phyloP scores from a whole-genome alignment of 495 filamentous ascomycete species.

The Aspergillus indologenus region DNA sequence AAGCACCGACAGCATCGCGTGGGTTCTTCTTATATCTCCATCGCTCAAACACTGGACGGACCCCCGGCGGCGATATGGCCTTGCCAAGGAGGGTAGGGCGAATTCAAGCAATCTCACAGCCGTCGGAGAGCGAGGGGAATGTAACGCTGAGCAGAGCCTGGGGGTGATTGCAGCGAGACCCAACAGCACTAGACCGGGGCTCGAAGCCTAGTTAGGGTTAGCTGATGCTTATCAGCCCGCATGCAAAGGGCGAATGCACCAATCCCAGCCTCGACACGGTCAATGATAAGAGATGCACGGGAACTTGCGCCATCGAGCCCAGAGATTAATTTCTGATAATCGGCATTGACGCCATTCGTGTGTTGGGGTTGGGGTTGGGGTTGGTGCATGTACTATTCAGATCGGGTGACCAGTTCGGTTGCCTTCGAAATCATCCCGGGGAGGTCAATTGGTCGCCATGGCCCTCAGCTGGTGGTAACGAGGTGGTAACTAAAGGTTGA shows the following conservation, averaged over 20 bases:
- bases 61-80: neutral
- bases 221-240: conserved; percentile 1
- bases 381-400: too few relatives aligned
- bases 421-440: neutral
- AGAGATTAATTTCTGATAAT: neutral
- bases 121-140: neutral
- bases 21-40: neutral
- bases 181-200: neutral
- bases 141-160: neutral
- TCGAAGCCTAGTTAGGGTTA: neutral
- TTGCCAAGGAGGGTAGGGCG: neutral
- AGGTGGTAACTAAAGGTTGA: too few relatives aligned
- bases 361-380: too few relatives aligned
- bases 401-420: neutral
- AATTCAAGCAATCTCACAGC: neutral
- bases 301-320: neutral
- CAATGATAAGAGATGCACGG: neutral
- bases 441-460: neutral
- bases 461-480: too few relatives aligned
- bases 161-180: neutral
- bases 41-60: neutral
- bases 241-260: neutral
- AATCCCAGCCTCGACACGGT: neutral
- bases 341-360: conserved; percentile 1
- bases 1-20: neutral